A percentile compares a stretch with the other conserved stretches of the same genome.
Evolutionary conservation across 2,329 filamentous ascomycete species (phyloP).

Genomic region (Cladosporium halotolerans): DNA sequence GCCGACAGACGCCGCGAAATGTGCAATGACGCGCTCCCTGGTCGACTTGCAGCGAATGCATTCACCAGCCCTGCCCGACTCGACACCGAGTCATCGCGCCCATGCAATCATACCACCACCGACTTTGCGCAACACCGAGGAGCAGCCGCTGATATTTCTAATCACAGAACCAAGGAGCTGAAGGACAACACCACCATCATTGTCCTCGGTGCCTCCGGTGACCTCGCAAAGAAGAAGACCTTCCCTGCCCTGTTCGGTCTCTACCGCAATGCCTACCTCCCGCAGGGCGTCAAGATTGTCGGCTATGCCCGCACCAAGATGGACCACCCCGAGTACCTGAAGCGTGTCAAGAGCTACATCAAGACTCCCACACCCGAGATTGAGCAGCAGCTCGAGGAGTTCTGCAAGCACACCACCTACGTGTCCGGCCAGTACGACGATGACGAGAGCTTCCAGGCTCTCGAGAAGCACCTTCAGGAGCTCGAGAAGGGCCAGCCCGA

Average conservation of each 20-base stretch:
- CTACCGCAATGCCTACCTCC: conserved; percentile 97
- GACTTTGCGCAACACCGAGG: background rate
- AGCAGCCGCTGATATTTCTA: background rate
- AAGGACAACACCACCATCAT: conserved; percentile 98
- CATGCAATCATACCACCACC: background rate
- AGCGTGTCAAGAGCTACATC: conserved; percentile 94
- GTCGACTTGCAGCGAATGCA: background rate
- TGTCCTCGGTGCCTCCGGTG: conserved; percentile 92
- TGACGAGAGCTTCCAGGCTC: conserved; percentile 83
- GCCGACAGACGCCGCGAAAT: conserved; percentile 4
- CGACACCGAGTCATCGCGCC: background rate
- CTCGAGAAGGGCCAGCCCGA: conserved; percentile 77
- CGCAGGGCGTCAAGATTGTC: conserved; percentile 89
- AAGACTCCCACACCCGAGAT: conserved; percentile 97
- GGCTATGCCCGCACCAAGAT: conserved; percentile 99
- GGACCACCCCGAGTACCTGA: conserved; percentile 93
- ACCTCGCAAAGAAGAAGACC: conserved; percentile 99
- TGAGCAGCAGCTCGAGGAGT: conserved; percentile 89
- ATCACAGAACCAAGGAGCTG: conserved; percentile 73
- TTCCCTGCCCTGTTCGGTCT: conserved; percentile 97
- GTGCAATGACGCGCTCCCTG: background rate
- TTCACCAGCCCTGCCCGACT: background rate
- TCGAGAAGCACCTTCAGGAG: conserved; percentile 79
- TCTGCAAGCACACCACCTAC: conserved; percentile 83
- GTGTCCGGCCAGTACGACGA: conserved; percentile 96